Conservation (phyloP, 176 grass and related monocot species). For the Eleusine coracana region DNA sequence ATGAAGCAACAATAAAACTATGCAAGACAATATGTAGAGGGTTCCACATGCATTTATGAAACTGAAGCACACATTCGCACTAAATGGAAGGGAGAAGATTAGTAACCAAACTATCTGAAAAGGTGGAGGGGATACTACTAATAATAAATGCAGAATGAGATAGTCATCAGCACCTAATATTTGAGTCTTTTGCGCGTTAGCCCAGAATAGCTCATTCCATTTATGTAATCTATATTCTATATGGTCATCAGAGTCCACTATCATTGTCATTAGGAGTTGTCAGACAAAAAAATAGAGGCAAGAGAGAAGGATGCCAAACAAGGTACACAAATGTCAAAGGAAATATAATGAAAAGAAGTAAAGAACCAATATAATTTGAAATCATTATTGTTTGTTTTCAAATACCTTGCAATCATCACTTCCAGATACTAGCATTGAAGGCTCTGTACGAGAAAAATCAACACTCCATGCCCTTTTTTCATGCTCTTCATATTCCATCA, state of each 20-base stretch:
- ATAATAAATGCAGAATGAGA: background rate
- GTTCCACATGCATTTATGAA: constrained; percentile 14
- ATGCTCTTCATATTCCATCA: constrained; percentile 99
- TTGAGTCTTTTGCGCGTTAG: background rate
- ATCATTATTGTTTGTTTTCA: background rate
- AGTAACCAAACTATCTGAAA: background rate
- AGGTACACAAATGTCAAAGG: background rate
- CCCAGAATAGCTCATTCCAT: background rate
- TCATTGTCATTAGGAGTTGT: background rate
- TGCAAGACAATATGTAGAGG: background rate
- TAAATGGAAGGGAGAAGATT: background rate
- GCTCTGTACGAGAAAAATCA: constrained; percentile 95
- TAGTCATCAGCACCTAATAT: background rate
- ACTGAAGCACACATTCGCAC: background rate
- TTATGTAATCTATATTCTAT: background rate
- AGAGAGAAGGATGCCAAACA: background rate
- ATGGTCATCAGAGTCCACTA: background rate
- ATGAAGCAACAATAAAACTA: background rate
- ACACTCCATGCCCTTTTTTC: constrained; percentile 99
- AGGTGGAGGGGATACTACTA: background rate
- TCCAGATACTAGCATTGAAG: constrained; percentile 92
- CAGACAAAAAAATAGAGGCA: background rate
- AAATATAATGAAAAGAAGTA: background rate
- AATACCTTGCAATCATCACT: constrained; percentile 99
- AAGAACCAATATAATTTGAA: background rate